Evolutionary conservation across 2,329 filamentous ascomycete species (phyloP), one percentile per base, ranked within the genome.

Genomic region (Microcyclospora tardicrescens): DNA sequence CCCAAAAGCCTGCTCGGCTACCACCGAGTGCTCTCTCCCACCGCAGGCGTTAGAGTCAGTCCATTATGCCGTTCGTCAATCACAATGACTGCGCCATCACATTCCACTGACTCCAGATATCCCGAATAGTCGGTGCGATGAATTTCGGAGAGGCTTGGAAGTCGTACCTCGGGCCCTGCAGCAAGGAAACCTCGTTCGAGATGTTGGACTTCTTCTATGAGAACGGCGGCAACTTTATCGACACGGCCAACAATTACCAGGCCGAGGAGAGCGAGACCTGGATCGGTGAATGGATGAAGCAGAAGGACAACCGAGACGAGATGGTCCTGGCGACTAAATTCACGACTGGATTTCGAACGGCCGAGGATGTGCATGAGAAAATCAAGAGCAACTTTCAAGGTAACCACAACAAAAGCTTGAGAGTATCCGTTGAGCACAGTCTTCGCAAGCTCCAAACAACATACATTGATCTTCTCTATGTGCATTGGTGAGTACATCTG

Each of bases 271-370:
- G 45, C 12, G 57, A 60, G 43, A 43, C 41, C 10, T 59, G 56
- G 56, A 47, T 59, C 33, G 55, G 54, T n/a, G 54, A 57, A 28
- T 51, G 48, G 49, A 48, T 52, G 49, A 37, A 49, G 42, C 43
- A 49, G 42, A 33, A 43, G 12, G 34, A 46, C 13, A 73, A 73
- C 42, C 71, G 81, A 16, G 78, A 82, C 47, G 65, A 81, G 53
- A 72, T 84, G 58, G 77, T 84, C 12, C 64, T 84, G 12, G 52
- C 51, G 31, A 52, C 51, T 10, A 84, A 84, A 54, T 81, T 68
- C 55, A 75, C 74, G 1, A 77, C 71, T 16, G 71, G 71, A 51
- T 81, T 69, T 56, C 62, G 34, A 58, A 61, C 16, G 48, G 19
- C 50, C 47, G 34, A 44, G 44, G 28, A 39, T 45, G 37, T 10